These are phyloP conservation scores for Pseudisothecium myosuroides DNA, from an alignment of 225 moss, liverwort and hornwort species.

Conservation along the genomic window DNA sequence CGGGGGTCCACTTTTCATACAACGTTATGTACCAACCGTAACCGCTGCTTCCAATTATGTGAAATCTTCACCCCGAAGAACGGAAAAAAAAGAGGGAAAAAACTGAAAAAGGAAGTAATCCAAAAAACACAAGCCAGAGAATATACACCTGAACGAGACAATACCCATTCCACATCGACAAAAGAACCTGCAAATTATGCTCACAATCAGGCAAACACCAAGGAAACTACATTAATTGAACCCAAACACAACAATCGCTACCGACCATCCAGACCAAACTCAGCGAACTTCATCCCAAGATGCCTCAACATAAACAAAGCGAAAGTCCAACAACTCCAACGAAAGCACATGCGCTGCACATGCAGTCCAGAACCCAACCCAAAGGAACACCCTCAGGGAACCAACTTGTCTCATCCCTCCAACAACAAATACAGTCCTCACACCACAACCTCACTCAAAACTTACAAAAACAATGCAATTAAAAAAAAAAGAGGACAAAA, in stretches of 20 bases:
- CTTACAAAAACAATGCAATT: not conserved
- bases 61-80: not conserved
- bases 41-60: no score
- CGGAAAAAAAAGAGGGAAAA: rapidly evolving
- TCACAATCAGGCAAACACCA: not conserved
- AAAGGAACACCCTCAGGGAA: rapidly evolving
- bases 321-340: not conserved
- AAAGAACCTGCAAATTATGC: not conserved
- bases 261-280: not conserved
- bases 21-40: not conserved
- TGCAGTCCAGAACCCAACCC: no score
- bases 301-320: not conserved
- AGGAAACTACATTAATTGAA: not conserved
- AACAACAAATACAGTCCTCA: not conserved
- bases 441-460: no score
- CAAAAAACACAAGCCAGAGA: not conserved
- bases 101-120: not conserved
- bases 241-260: no score
- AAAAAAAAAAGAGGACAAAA: rapidly evolving
- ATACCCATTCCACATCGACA: not conserved
- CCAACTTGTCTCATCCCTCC: no score
- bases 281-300: not conserved
- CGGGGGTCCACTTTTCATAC: not conserved
- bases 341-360: not conserved
- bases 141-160: not conserved